Conservation (phyloP, 2,329 filamentous ascomycete genomes). For the Chaetomium olivaceum region DNA sequence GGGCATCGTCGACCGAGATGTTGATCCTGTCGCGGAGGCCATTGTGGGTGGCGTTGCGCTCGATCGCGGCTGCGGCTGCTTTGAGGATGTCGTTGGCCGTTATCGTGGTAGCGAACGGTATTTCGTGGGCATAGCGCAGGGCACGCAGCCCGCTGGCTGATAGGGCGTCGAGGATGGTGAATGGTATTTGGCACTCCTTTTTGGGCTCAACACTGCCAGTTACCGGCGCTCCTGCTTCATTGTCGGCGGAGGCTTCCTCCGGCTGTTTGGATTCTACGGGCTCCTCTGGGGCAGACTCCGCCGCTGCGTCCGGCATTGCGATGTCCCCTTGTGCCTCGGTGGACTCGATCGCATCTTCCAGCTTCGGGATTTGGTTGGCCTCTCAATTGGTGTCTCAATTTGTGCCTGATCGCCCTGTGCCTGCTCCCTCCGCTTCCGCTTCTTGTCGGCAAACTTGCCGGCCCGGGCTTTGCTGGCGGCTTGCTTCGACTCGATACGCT, state of each 20-base stretch:
- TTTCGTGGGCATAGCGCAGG: constrained; percentile 85
- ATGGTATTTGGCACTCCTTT: constrained; percentile 46
- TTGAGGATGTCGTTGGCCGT: constrained; percentile 88
- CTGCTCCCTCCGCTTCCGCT: constrained; percentile 47
- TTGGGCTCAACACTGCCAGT: constrained; percentile 20
- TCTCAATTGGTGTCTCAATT: constrained; percentile 40
- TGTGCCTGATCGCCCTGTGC: constrained; percentile 39
- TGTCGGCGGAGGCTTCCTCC: constrained; percentile 13
- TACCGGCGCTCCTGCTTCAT: not conserved
- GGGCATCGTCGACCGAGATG: constrained; percentile 77
- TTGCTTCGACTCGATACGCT: constrained; percentile 52
- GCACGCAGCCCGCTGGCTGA: constrained; percentile 92
- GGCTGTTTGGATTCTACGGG: constrained; percentile 20
- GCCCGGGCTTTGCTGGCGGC: constrained; percentile 57
- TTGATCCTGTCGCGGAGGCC: constrained; percentile 68
- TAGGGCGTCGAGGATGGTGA: constrained; percentile 90
- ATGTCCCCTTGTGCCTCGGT: constrained; percentile 30
- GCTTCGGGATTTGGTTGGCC: constrained; percentile 36
- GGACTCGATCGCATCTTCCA: constrained; percentile 15
- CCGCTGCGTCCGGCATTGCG: constrained; percentile 23
- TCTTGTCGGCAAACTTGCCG: constrained; percentile 48
- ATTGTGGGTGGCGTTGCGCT: constrained; percentile 83
- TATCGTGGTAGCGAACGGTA: constrained; percentile 78
- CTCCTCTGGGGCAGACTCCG: constrained; percentile 19
- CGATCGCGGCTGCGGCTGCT: constrained; percentile 76